Evolutionary conservation across 306 rosid species (phyloP), one percentile per base, ranked within the genome.

Genomic region (Erythrophleum fordii): DNA sequence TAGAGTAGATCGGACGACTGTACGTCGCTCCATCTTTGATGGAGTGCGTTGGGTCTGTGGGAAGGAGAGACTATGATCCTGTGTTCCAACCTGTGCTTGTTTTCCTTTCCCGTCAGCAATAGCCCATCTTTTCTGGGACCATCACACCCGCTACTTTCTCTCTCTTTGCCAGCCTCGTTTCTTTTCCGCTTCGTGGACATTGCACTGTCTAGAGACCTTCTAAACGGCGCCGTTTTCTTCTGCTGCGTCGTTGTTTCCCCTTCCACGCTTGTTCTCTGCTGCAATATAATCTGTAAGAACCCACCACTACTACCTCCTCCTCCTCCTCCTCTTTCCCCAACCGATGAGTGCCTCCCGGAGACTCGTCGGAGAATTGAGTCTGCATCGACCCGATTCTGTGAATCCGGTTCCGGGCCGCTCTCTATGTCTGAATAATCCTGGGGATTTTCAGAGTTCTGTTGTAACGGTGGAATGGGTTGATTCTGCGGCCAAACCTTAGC

Each of bases 1-100:
- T 91, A 93, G 22, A 95, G 51, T 11, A 92, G 82, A 74, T 95
- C 97, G 5, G 92, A 87, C 73, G 92, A 71, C 26, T 89, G 88
- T 41, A 89, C 90, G 26, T 95, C 98, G 88, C 97, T 95, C 99
- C 98, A 93, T 62, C 97, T 83, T 9, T 95, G 83, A 22, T 85
- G 85, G 61, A 62, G 18, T 71, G 48, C 78, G 8, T 34, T 75
- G 11, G 35, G n/a, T 11, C 4, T 17, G 0, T 83, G 78, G 0
- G 92, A 81, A 0, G 94, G 89, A 0, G 97, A 92, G 11, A 94
- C 92, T 9, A 95, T 88, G 10, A 95, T 93, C 89, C 94, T 53
- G 80, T 95, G 97, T 60, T 93, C 97, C 14, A 93, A 53, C 35
- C 95, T 83, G 51, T 85, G 42, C 18, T 82, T 22, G 0, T 79